Evolutionary conservation across 2,329 filamentous ascomycete genomes (phyloP), one percentile per base, ranked within the genome.

Genomic region (Tolypocladium cylindrosporum): DNA sequence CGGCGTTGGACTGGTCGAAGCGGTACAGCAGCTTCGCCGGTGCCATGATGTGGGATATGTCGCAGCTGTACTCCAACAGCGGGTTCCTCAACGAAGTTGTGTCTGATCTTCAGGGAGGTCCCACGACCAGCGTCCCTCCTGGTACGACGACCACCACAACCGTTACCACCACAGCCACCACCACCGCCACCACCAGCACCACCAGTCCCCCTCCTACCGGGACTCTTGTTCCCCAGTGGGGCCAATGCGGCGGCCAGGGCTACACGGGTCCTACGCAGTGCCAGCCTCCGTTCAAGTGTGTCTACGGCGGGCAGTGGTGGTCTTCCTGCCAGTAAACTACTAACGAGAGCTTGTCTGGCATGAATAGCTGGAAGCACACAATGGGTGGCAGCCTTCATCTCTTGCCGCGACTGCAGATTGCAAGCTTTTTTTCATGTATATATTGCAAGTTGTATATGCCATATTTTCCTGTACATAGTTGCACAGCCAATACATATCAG

Each of bases 31-130:
- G 78, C 69, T 88, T 88, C 64, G 85, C 84, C 9, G 86, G 86
- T 37, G 77, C 85, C 36, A 87, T 88, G 85, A 76, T 87, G 72
- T 88, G 85, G 86, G 86, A 89, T 68, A 81, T 81, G 71, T 81
- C 75, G 37, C 83, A 86, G 72, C 75, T 81, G 2, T 84, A 79
- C 61, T 70, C 72, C n/a, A 87, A 87, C 69, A 40, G 63, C 2
- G 83, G 82, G 1, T 86, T 84, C 67, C 71, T 87, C 57, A 69
- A 71, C 34, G 67, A 72, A 42, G 71, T 85, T 4, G 68, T 70
- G 37, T 40, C 34, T 1, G 37, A 54, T 31, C 13, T 50, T 34
- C 27, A 50, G 16, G 45, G 45, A 16, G 43, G 36, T n/a, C 48
- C 57, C 7, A 42, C 37, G 19, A 57, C 54, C 3, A 56, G 52